A percentile compares a stretch with the other conserved stretches of the same genome.
Conservation (phyloP, 73 alveolate genomes). For the Stentor coeruleus region DNA sequence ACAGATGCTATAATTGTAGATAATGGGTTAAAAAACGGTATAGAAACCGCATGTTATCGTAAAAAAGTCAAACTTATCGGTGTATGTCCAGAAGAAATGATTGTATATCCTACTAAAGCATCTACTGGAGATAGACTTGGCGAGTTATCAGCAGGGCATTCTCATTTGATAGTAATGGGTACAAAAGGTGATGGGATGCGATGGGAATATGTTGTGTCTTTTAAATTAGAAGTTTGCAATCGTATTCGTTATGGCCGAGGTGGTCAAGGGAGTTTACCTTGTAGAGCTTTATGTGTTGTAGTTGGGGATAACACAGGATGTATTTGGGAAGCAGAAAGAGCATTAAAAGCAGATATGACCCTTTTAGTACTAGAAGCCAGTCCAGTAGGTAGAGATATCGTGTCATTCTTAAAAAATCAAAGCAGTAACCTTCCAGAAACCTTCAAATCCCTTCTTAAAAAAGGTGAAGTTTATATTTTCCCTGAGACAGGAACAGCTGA, state of each 20-base stretch:
- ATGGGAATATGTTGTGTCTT: conserved; percentile 81
- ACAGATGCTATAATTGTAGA: conserved; percentile 93
- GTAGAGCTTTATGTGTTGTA: conserved; percentile 46
- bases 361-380: conserved; percentile 49
- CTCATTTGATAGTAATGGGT: conserved; percentile 87
- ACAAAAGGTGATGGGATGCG: conserved; percentile 44
- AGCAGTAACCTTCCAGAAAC: conserved; percentile 29
- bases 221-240: conserved; percentile 71
- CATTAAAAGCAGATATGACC: conserved; percentile 28
- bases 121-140: conserved; percentile 79
- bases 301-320: conserved; percentile 57
- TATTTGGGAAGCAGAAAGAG: conserved; percentile 41
- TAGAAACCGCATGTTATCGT: not conserved
- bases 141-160: conserved; percentile 95
- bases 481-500: conserved; percentile 50
- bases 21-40: conserved; percentile 87
- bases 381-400: conserved; percentile 35
- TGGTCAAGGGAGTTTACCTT: conserved; percentile 35
- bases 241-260: conserved; percentile 79
- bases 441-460: conserved; percentile 26
- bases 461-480: conserved; percentile 19
- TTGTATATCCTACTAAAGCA: conserved; percentile 90
- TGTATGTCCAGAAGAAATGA: conserved; percentile 92
- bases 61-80: conserved; percentile 86
- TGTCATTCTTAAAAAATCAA: conserved; percentile 29